Base-by-base conservation (phyloP, 805 yeast species). In the Ogataea paraovalis region DNA sequence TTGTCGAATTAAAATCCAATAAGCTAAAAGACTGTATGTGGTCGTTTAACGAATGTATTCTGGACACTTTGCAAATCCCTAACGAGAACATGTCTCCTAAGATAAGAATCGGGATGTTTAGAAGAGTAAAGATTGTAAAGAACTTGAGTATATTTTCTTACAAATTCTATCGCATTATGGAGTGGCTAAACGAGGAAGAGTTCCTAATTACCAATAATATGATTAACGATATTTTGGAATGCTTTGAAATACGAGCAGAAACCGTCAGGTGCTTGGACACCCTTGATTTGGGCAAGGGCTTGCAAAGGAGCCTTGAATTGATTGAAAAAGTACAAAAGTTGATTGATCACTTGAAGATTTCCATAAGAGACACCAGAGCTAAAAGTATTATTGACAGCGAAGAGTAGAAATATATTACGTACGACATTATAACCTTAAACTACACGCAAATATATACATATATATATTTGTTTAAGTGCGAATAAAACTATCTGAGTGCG, bases 51-150 rank as follows among this genome's bases (percentile, higher is more conserved):
- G 63, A 58, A 42, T 33, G 49, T 3, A 42, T 61, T 6, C 43
- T 60, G 14, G 55, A 57, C 39, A 22, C 16, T 18, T 23, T 54
- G 12, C 46, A 46, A 3, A 30, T 59, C 8, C 67, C 66, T 2
- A 53, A 55, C 33, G 50, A 44, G 1, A 54, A 54, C 20, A 52
- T 64, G 57, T 49, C 65, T 0, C 61, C 64, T 9, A 34, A 32
- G 13, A 20, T 55, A 19, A 48, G 67, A 30, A 42, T 59, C 10
- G 52, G 50, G 3, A 59, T 59, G 52, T 53, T 46, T 36, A 51
- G 54, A 23, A 48, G 68, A 47, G 46, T 54, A 1, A 28, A 47
- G n/a, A 46, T 53, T n/a, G 46, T 59, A 3, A 57, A 56, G 34
- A 57, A 60, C 34, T 50, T 63, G n/a, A 43, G 49, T 1, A 32